Evolutionary conservation across 768 basidiomycete species (phyloP).

Genomic region (Leccinum barrowsii): DNA sequence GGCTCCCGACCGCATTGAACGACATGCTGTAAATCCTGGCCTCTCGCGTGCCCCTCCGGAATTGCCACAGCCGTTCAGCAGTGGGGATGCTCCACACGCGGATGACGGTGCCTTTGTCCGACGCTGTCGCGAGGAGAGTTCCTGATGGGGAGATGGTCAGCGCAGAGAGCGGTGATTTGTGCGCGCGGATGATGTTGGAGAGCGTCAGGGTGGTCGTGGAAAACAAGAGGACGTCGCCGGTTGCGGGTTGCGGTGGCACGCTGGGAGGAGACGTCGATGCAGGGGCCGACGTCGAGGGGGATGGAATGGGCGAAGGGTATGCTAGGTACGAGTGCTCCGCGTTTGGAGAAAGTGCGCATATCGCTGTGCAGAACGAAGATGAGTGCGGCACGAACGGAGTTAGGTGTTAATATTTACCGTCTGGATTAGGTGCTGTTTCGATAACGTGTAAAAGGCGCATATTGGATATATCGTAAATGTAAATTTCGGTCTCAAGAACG

Average conservation of each 20-base stretch:
- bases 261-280: slow-evolving; percentile 38
- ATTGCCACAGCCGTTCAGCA: slow-evolving; percentile 94
- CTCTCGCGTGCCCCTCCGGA: slow-evolving; percentile 85
- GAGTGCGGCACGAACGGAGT: neutral
- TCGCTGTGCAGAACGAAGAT: slow-evolving; percentile 50
- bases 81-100: slow-evolving; percentile 90
- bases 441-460: slow-evolving; percentile 98
- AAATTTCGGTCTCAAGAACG: slow-evolving; percentile 95
- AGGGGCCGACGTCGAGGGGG: slow-evolving; percentile 59
- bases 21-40: slow-evolving; percentile 80
- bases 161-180: slow-evolving; percentile 89
- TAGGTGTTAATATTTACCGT: slow-evolving; percentile 51
- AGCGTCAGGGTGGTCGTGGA: slow-evolving; percentile 89
- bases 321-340: slow-evolving; percentile 93
- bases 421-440: slow-evolving; percentile 93
- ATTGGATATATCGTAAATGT: slow-evolving; percentile 98
- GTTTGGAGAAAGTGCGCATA: slow-evolving; percentile 91
- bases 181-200: slow-evolving; percentile 94
- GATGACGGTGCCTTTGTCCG: slow-evolving; percentile 95
- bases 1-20: slow-evolving; percentile 78
- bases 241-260: slow-evolving; percentile 38
- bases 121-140: slow-evolving; percentile 87
- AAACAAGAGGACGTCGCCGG: slow-evolving; percentile 92
- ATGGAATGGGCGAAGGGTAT: slow-evolving; percentile 92
- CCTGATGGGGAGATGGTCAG: slow-evolving; percentile 84